These are phyloP conservation scores for Boletus patriciae DNA, from an alignment of 768 basidiomycete species.

Conservation along the genomic window DNA sequence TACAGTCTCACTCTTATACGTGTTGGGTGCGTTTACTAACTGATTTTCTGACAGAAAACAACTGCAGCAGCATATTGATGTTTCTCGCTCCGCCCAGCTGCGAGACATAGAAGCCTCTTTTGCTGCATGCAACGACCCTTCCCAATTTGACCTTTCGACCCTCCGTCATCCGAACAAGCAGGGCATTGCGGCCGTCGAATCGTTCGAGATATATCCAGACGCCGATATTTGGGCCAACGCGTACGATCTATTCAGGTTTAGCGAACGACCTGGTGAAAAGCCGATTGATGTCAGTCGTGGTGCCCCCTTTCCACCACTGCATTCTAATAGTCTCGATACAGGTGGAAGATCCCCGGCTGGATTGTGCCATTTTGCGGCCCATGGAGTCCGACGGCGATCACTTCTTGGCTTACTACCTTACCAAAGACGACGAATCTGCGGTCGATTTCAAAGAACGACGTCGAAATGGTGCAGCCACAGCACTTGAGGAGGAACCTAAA, in stretches of 20 bases:
- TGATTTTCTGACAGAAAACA: conserved; percentile 44
- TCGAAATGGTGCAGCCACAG: conserved; percentile 40
- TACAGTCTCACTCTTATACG: conserved; percentile 33
- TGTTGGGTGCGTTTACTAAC: not conserved
- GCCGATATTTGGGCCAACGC: conserved; percentile 86
- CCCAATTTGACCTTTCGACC: conserved; percentile 54
- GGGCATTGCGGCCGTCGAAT: conserved; percentile 70
- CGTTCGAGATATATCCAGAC: conserved; percentile 83
- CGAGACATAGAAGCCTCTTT: conserved; percentile 81
- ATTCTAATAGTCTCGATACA: conserved; percentile 25
- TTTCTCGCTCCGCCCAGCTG: conserved; percentile 73
- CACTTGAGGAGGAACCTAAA: conserved; percentile 55
- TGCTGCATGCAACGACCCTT: conserved; percentile 49
- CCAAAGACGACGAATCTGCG: conserved; percentile 72
- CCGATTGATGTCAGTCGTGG: conserved; percentile 54
- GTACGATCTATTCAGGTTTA: conserved; percentile 84
- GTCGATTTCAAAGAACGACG: conserved; percentile 62
- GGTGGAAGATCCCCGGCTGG: conserved; percentile 77
- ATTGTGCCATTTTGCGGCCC: conserved; percentile 82
- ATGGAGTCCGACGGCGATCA: conserved; percentile 89
- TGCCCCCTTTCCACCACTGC: not conserved
- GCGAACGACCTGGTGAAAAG: conserved; percentile 82
- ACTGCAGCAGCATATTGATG: conserved; percentile 54
- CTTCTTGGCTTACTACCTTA: conserved; percentile 83
- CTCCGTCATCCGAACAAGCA: conserved; percentile 81